Conservation (phyloP, 2,329 filamentous ascomycete genomes). For the Chrysoporthe deuterocubensis region DNA sequence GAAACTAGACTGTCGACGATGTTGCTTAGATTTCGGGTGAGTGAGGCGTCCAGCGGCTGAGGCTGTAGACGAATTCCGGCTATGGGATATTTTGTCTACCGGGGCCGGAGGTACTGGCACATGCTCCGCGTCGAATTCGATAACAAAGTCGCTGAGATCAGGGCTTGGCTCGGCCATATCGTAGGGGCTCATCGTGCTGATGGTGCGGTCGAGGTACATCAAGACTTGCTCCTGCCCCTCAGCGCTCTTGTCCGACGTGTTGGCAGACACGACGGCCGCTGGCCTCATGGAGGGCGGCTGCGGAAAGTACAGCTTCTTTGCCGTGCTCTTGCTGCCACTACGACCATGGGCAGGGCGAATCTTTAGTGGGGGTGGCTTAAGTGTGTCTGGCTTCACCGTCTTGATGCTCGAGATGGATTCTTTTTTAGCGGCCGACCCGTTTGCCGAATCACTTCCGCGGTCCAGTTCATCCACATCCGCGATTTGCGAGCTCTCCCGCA, state of each 20-base stretch:
- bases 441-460: neutral
- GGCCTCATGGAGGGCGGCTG: constrained; percentile 13
- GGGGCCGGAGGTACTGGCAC: constrained; percentile 17
- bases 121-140: constrained; percentile 33
- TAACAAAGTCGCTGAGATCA: constrained; percentile 35
- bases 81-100: constrained; percentile 22
- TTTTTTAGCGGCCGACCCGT: constrained; percentile 22
- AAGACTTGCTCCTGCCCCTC: constrained; percentile 31
- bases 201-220: constrained; percentile 32
- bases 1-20: constrained; percentile 6
- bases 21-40: neutral
- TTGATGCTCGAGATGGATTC: constrained; percentile 26
- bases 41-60: constrained; percentile 3
- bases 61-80: constrained; percentile 24
- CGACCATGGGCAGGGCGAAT: constrained; percentile 5
- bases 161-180: constrained; percentile 34
- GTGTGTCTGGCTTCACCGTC: constrained; percentile 18
- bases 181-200: constrained; percentile 20
- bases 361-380: constrained; percentile 11
- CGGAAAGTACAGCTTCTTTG: constrained; percentile 15
- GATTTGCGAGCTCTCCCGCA: constrained; percentile 48
- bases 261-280: neutral
- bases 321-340: constrained; percentile 6
- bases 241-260: neutral
- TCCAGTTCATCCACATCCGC: constrained; percentile 1